These are phyloP conservation scores for Tuber magnatum DNA, from an alignment of 495 filamentous ascomycete species.

Conservation along the genomic window DNA sequence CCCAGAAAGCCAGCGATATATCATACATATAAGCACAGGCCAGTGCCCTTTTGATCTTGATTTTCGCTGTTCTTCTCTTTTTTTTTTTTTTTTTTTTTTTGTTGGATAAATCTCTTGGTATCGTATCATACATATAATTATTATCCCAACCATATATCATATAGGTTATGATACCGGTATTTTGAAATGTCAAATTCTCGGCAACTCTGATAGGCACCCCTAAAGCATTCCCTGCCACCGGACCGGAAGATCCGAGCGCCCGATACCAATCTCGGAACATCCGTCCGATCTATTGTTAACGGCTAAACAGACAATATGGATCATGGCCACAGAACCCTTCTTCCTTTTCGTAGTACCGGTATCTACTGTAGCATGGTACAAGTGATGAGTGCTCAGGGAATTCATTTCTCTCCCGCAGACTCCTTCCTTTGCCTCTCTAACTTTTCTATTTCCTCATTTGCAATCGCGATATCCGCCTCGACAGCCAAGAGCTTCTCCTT, in stretches of 20 bases:
- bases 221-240: background rate
- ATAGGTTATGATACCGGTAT: too few relatives aligned
- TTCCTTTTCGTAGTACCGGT: background rate
- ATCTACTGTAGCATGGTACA: background rate
- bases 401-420: slow-evolving; percentile 5
- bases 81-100: background rate
- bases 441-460: slow-evolving; percentile 73
- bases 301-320: background rate
- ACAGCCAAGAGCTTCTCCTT: slow-evolving; percentile 68
- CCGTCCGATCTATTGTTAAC: background rate
- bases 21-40: background rate
- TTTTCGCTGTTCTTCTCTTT: background rate
- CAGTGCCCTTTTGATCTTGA: background rate
- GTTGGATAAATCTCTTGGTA: background rate
- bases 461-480: slow-evolving; percentile 74
- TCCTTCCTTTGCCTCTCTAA: slow-evolving; percentile 43
- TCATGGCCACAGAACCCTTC: background rate
- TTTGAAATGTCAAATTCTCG: background rate
- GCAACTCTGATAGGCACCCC: background rate
- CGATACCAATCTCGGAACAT: background rate
- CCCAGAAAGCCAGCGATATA: background rate
- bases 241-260: slow-evolving; percentile 4
- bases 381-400: background rate
- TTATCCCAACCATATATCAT: too few relatives aligned
- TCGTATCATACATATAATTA: too few relatives aligned